Base-by-base conservation (phyloP, 2,329 filamentous ascomycete genomes). In the Clarireedia homoeocarpa region DNA sequence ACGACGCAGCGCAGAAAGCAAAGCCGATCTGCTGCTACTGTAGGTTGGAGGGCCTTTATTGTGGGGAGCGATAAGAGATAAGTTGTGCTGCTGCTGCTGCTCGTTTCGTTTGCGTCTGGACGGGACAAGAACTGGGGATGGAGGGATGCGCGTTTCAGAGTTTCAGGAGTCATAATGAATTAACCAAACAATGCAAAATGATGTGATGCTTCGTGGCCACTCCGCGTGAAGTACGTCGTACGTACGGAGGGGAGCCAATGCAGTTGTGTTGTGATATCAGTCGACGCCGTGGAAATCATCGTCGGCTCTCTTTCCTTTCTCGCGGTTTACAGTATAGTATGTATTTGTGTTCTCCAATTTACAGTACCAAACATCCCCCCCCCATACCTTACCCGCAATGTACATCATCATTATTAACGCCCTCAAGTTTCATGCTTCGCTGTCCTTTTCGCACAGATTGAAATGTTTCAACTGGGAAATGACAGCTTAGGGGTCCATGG, bases 401-500 rank as follows among this genome's bases (percentile, higher is more conserved):
- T 20, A 14, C 39, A 42, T 42, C 39, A 4, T 42, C 39, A 42
- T 42, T 34, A 42, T 42, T 34, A 12, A 9, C 30, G 9, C 9
- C 30, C 10, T 34, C 30, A 20, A 20, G 51, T 53, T 53, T 53
- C 42, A 53, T 24, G 20, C 12, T 45, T 47, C 46, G 30, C 20
- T 42, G 20, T 17, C 17, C 34, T 50, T 39, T 39, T 50, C 14
- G 30, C 4, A 40, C 44, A 53, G 39, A 53, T 53, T 23, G 17
- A 15, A 42, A 48, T 54, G 51, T 54, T 48, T 54, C 44, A 54
- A 54, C 48, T 5, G 6, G 20, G 39, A 54, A 54, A 48, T 30
- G 39, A 53, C n/a, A 20, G 10, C 20, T 46, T 46, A 20, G 39
- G 30, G 30, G 30, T 34, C 30, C 26, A 27, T 5, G 26, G 38